Evolutionary conservation across 805 yeast genomes (phyloP), one percentile per base, ranked within the genome.

Genomic region (Blastobotrys chiropterorum): DNA sequence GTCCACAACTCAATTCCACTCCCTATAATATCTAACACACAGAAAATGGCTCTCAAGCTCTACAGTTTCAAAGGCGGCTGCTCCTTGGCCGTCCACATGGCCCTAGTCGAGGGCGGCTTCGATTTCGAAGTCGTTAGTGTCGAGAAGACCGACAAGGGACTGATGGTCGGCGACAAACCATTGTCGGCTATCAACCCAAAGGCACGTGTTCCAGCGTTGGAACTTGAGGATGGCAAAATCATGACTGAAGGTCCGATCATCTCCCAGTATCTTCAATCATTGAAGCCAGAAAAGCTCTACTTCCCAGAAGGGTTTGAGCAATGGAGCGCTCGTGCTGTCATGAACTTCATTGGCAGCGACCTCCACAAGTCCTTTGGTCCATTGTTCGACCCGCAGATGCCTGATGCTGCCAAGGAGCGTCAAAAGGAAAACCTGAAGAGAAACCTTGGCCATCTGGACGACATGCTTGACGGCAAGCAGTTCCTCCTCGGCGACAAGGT

Each of bases 121-220:
- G 49, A 48, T 22, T 26, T 26, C 34, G 34, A 26, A 11, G 34
- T 52, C 15, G 49, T 40, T 11, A 34, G 26, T 30, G 53, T 47
- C 14, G 50, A 46, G 34, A 21, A 38, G 15, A 20, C n/a, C 22
- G 52, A 44, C 2, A 14, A 13, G 14, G 51, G 43, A 13, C 38
- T 17, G 14, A 49, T 51, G n/a, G 48, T 22, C 15, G 51, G 22
- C 49, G 7, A 38, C 41, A 41, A 49, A 13, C 22, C 22, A n/a
- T 39, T 47, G 31, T 43, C 26, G 8, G 49, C 5, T 3, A 42
- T 54, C 49, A 49, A 46, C 49, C 56, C 55, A 19, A 41, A 44
- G 11, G 57, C 55, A 14, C 48, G 50, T n/a, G 57, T 52, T 19
- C 57, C 57, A 19, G 47, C 56, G 14, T 31, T 54, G 42, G 17